Evolutionary conservation across 2,329 filamentous ascomycete genomes (phyloP).

Genomic region (Penicillium sp.): DNA sequence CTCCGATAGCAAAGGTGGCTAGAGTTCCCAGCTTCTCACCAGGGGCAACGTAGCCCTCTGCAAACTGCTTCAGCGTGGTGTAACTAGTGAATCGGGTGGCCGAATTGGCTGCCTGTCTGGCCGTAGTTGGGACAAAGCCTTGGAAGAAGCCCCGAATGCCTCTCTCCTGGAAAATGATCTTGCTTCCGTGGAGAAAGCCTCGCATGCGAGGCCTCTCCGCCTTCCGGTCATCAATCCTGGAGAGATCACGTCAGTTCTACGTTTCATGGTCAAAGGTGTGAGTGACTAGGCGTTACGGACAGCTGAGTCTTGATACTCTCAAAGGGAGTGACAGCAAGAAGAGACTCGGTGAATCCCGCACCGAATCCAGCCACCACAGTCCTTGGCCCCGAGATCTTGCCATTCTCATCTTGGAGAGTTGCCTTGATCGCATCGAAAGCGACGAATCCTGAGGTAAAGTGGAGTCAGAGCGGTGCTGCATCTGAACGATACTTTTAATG

Average conservation of each 20-base stretch:
- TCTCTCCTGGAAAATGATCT: constrained; percentile 81
- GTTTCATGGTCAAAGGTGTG: neutral
- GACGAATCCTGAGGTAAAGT: constrained; percentile 66
- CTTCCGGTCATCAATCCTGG: constrained; percentile 94
- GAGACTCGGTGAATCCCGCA: constrained; percentile 88
- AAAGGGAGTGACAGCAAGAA: constrained; percentile 91
- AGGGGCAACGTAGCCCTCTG: constrained; percentile 85
- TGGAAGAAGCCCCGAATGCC: constrained; percentile 93
- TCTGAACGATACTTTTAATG: neutral
- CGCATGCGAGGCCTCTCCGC: constrained; percentile 77
- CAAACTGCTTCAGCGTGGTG: constrained; percentile 84
- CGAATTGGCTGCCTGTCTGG: constrained; percentile 89
- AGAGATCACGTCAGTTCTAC: neutral
- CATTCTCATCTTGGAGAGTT: constrained; percentile 75
- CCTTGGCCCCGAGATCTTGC: constrained; percentile 83
- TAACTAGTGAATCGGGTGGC: constrained; percentile 89
- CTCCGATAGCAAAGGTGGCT: constrained; percentile 88
- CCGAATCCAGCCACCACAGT: constrained; percentile 94
- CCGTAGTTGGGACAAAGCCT: constrained; percentile 91
- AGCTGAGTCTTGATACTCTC: constrained; percentile 98
- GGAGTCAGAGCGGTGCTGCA: neutral
- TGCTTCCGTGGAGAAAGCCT: constrained; percentile 87
- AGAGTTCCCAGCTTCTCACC: constrained; percentile 89
- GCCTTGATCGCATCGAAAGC: constrained; percentile 94
- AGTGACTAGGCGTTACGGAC: constrained; percentile 42